Evolutionary conservation across 805 yeast species (phyloP).

Genomic region (Ogataea allantospora): DNA sequence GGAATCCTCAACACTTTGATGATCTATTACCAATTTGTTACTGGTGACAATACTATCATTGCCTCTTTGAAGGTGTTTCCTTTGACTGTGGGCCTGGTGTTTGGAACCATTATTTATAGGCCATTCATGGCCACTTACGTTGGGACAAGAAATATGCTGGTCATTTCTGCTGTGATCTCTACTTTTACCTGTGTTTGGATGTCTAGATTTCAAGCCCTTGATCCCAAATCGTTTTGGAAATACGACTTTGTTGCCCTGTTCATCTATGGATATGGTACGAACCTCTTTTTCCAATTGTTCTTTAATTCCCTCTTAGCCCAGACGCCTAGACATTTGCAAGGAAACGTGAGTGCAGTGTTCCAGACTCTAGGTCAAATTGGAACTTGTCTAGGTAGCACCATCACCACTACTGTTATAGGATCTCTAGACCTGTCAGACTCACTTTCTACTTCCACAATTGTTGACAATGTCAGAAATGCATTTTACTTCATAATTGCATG

Average conservation of each 20-base stretch:
- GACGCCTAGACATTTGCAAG: constrained; percentile 40
- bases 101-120: constrained; percentile 29
- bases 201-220: constrained; percentile 19
- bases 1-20: constrained; percentile 12
- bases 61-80: constrained; percentile 40
- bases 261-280: constrained; percentile 23
- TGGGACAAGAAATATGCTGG: constrained; percentile 24
- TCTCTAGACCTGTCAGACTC: background rate
- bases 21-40: constrained; percentile 30
- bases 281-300: constrained; percentile 36
- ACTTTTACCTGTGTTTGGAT: constrained; percentile 24
- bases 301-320: constrained; percentile 30
- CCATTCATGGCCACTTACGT: constrained; percentile 12
- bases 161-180: constrained; percentile 10
- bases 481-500: constrained; percentile 10
- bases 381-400: constrained; percentile 30
- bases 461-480: constrained; percentile 5
- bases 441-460: background rate
- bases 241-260: constrained; percentile 26
- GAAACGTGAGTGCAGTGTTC: constrained; percentile 38
- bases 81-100: constrained; percentile 30
- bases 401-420: constrained; percentile 26
- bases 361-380: constrained; percentile 38
- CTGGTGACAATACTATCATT: constrained; percentile 32
- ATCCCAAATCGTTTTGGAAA: constrained; percentile 24